Base-by-base conservation (phyloP, 768 basidiomycete species). In the Tylopilus balloui region DNA sequence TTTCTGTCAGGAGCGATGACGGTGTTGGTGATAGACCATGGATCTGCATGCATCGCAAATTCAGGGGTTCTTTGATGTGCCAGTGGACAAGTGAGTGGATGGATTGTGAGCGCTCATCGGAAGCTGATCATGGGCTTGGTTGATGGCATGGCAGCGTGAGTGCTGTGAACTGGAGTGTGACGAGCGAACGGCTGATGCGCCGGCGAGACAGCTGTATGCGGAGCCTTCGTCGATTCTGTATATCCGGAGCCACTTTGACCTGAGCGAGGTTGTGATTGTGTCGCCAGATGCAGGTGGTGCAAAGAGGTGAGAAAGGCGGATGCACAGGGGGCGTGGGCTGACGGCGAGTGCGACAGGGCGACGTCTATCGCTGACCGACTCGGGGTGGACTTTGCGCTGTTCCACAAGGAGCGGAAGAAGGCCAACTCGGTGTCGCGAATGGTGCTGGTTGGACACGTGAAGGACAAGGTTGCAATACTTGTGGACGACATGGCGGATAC, bases 401-500 rank as follows among this genome's bases (percentile, higher is more conserved):
- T 98, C 77, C 96, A 99, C 81, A 94, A 98, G 66, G 96, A 99
- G 76, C 88, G 95, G 52, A 93, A 94, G 75, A 93, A 91, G 71
- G 91, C 91, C 25, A 95, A 94, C 68, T 87, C 92, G 54, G 91
- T 95, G 7, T 92, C 91, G 52, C 83, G 92, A 48, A 93, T 94
- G 92, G 81, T 93, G 48, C 82, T 99, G 44, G 95, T 99, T 38
- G 96, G 96, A 1, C 84, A 92, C 61, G 93, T 94, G 54, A 83
- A 81, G 64, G 92, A 85, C 65, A 93, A 97, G 73, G 78, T 83
- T 36, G 96, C 94, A 46, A 93, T 99, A 50, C 76, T 99, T 24
- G 88, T 98, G 38, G 96, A 98, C 74, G 96, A 99, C 74, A 97
- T 99, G 92, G 92, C 92, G 25, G 92, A 95, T 69, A 95, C 92